phyloP scores from a whole-genome alignment of 495 filamentous ascomycete genomes.

The Geoglossum glabrum region DNA sequence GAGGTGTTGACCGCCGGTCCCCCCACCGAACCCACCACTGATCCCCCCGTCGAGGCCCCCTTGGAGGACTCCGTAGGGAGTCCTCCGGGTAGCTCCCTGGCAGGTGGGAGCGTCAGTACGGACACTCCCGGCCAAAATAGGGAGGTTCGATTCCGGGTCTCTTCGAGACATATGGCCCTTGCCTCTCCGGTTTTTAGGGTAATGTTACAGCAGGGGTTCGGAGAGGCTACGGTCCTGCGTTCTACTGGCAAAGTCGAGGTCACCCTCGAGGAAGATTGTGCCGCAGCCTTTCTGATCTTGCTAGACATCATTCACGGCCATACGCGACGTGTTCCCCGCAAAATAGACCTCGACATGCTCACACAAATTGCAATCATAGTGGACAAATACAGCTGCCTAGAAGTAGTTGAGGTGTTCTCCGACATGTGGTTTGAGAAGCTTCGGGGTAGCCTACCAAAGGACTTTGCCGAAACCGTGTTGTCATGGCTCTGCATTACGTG shows the following conservation, averaged over 20 bases:
- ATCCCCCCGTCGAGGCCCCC: too few relatives aligned
- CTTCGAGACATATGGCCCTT: conserved; percentile 28
- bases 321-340: conserved; percentile 20
- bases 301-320: conserved; percentile 31
- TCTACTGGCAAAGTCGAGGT: conserved; percentile 25
- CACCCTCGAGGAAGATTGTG: conserved; percentile 19
- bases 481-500: not conserved
- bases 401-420: conserved; percentile 21
- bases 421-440: conserved; percentile 24
- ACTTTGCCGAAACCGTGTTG: not conserved
- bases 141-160: conserved; percentile 25
- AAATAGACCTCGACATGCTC: conserved; percentile 24
- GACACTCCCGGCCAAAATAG: too few relatives aligned
- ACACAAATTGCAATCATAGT: conserved; percentile 29
- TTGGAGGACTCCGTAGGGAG: too few relatives aligned
- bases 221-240: conserved; percentile 16
- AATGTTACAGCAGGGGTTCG: conserved; percentile 17
- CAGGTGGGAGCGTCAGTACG: too few relatives aligned
- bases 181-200: conserved; percentile 27
- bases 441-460: not conserved
- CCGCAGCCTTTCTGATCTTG: conserved; percentile 25
- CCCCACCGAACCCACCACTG: too few relatives aligned
- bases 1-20: too few relatives aligned
- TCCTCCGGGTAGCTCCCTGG: too few relatives aligned
- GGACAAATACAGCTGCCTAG: conserved; percentile 29